Conservation (phyloP, 2,329 filamentous ascomycete species). For the Hymenoscyphus albidus region DNA sequence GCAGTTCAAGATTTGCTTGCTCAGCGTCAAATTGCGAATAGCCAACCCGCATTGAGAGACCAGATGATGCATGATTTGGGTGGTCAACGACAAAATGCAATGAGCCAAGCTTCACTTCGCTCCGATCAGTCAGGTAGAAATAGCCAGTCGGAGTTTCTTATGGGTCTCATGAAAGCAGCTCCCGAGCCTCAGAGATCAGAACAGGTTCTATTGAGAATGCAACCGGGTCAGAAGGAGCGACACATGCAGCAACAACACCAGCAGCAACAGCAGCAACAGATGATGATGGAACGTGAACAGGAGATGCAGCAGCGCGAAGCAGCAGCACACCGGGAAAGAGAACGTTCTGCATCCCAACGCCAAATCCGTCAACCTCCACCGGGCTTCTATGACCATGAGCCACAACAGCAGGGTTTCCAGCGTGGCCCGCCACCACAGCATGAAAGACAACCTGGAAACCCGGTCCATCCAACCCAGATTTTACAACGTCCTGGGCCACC, state of each 20-base stretch:
- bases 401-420: slow-evolving; percentile 15
- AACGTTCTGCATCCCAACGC: slow-evolving; percentile 33
- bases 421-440: slow-evolving; percentile 29
- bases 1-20: slow-evolving; percentile 49
- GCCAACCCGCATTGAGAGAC: slow-evolving; percentile 36
- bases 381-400: slow-evolving; percentile 33
- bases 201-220: slow-evolving; percentile 48
- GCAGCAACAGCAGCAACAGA: slow-evolving; percentile 34
- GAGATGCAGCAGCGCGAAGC: slow-evolving; percentile 26
- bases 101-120: slow-evolving; percentile 48
- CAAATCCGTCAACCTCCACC: slow-evolving; percentile 37
- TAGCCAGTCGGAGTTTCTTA: slow-evolving; percentile 76
- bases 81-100: slow-evolving; percentile 53
- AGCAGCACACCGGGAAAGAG: slow-evolving; percentile 22
- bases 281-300: slow-evolving; percentile 40
- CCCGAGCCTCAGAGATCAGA: slow-evolving; percentile 51
- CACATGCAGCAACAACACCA: slow-evolving; percentile 39
- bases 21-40: slow-evolving; percentile 39
- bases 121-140: slow-evolving; percentile 44
- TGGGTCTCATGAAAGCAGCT: slow-evolving; percentile 55
- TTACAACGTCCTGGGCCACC: slow-evolving; percentile 59
- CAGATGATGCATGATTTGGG: slow-evolving; percentile 60
- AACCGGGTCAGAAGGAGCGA: slow-evolving; percentile 26
- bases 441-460: slow-evolving; percentile 30
- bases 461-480: slow-evolving; percentile 58